Evolutionary conservation across 108 stramenopile species (phyloP), one percentile per base, ranked within the genome.

Genomic region (Poteriospumella lacustris): DNA sequence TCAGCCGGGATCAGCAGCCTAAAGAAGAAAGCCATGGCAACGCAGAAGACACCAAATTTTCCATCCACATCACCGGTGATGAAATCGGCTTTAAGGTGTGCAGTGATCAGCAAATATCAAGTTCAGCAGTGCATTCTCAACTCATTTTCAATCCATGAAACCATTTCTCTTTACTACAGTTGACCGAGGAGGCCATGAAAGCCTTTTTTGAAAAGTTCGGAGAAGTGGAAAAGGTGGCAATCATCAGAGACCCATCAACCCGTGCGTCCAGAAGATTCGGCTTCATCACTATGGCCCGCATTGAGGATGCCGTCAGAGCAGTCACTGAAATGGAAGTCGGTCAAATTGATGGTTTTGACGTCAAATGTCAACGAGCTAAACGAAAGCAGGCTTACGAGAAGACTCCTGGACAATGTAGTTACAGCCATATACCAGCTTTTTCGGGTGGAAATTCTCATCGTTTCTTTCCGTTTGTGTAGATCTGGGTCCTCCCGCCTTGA

Each of bases 361-460:
- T 64, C 5, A 26, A 34, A 12, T 26, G 28, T 24, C 33, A 64
- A 24, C 3, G 24, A 5, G 60, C 60, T 3, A 3, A 24, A 64
- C 15, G 60, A 5, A 64, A 64, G 5, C 5, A 19, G 28, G 60
- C 33, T 24, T 64, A 64, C 31, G 60, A 33, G 33, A 64, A 64
- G 31, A 64, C 60, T 9, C 60, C 60, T 64, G 60, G 60, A 64
- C 9, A 3, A 12, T 64, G 60, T 64, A 33, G n/a, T n/a, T n/a
- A n/a, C n/a, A 64, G 60, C 47, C 47, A 15, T 9, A 9, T 52
- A 19, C 19, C 47, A 52, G 15, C 19, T 15, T 52, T 52, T 52
- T 19, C 47, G 15, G 47, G 15, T 9, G 47, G 9, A 15, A 52
- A 9, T 52, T 9, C 47, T 52, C 19, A 9, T 52, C 19, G 19